A percentile compares a stretch with the other conserved stretches of the same genome.
These are phyloP conservation scores for Oldenlandia corymbosa DNA, from an alignment of 257 asterid genomes.

Conservation along the genomic window DNA sequence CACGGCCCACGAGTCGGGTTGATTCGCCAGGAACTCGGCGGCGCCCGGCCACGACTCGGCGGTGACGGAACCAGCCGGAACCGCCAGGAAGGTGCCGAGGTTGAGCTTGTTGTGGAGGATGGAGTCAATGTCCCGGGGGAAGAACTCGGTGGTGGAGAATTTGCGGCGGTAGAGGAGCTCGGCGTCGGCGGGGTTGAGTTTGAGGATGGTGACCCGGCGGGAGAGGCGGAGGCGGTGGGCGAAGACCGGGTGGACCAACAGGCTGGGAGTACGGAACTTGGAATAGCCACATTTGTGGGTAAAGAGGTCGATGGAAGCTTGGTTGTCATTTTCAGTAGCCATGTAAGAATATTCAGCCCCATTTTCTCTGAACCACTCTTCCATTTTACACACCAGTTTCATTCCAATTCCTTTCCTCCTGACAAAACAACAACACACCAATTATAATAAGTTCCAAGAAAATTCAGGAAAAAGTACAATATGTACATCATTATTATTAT, in stretches of 20 bases:
- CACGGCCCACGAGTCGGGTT: constrained; percentile 82
- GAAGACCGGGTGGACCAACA: constrained; percentile 74
- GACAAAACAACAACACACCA: constrained; percentile 15
- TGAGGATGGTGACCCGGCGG: constrained; percentile 33
- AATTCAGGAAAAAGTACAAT: background rate
- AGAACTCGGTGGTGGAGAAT: constrained; percentile 69
- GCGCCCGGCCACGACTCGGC: constrained; percentile 55
- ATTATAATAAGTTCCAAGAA: background rate
- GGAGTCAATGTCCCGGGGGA: constrained; percentile 82
- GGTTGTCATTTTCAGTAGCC: constrained; percentile 86
- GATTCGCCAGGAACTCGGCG: constrained; percentile 35
- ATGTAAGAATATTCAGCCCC: constrained; percentile 82
- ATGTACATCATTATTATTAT: background rate
- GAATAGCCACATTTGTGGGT: constrained; percentile 70
- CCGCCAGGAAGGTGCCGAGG: constrained; percentile 67
- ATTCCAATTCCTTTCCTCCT: constrained; percentile 87
- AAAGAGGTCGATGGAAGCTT: constrained; percentile 68
- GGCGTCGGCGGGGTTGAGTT: constrained; percentile 50
- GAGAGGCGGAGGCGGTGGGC: constrained; percentile 47
- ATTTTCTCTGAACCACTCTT: constrained; percentile 63
- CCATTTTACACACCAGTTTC: constrained; percentile 55
- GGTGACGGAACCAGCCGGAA: constrained; percentile 32
- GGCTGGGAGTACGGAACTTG: constrained; percentile 71
- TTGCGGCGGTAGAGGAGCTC: constrained; percentile 59
- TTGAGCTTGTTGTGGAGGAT: constrained; percentile 45